phyloP scores from a whole-genome alignment of 208 protist genomes.

The Acanthamoeba castellanii region DNA sequence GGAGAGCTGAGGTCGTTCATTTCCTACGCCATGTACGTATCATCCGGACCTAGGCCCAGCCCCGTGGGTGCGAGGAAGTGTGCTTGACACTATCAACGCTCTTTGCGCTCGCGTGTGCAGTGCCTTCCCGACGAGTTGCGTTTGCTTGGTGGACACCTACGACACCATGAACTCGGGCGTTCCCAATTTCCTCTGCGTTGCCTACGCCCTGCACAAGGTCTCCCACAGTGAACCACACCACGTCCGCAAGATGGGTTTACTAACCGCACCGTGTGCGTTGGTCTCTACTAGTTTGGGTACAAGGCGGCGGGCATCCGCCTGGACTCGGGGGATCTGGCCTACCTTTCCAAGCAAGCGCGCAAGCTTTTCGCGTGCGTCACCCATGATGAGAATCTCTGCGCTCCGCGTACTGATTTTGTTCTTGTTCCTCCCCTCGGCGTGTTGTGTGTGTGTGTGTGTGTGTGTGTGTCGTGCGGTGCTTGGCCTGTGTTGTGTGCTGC shows the following conservation, averaged over 20 bases:
- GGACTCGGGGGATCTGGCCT: slow-evolving; percentile 91
- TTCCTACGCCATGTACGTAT: slow-evolving; percentile 46
- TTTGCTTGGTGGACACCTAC: slow-evolving; percentile 95
- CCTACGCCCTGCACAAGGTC: slow-evolving; percentile 85
- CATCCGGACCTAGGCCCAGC: too few relatives aligned
- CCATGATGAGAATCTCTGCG: too few relatives aligned
- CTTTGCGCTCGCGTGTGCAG: background rate
- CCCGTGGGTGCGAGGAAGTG: too few relatives aligned
- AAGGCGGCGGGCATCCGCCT: slow-evolving; percentile 80
- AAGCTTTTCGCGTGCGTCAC: slow-evolving; percentile 33
- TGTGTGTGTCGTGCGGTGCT: background rate
- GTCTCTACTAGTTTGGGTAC: slow-evolving; percentile 80
- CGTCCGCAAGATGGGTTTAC: background rate
- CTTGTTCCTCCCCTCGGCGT: too few relatives aligned
- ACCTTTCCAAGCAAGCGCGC: slow-evolving; percentile 88
- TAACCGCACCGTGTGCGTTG: background rate
- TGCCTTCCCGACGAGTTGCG: slow-evolving; percentile 90
- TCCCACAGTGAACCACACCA: background rate
- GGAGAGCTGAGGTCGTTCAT: slow-evolving; percentile 52
- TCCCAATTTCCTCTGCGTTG: slow-evolving; percentile 90
- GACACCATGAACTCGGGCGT: slow-evolving; percentile 91
- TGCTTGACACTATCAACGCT: background rate
- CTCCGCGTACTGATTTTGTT: too few relatives aligned
- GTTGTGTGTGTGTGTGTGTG: background rate
- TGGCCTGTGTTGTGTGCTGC: background rate